phyloP scores from a whole-genome alignment of 2,329 filamentous ascomycete genomes.

The Fusarium drepaniforme region DNA sequence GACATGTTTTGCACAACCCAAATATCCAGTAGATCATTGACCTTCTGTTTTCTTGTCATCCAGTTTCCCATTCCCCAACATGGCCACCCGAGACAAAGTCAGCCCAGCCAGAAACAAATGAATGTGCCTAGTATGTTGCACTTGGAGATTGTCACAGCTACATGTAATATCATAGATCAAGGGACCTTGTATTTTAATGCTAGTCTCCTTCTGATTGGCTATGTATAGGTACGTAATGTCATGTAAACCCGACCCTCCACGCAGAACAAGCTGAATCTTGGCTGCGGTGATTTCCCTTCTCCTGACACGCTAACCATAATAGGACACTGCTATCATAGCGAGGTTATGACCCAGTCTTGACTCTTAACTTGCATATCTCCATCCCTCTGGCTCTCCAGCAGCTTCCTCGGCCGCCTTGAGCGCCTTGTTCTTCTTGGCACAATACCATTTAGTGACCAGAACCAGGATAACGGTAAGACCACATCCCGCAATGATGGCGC shows the following conservation, averaged over 20 bases:
- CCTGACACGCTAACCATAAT: background rate
- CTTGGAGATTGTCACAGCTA: background rate
- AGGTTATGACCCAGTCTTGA: background rate
- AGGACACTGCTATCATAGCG: background rate
- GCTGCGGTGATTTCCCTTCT: background rate
- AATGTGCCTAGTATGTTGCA: background rate
- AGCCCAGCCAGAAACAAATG: background rate
- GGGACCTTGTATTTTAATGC: no score
- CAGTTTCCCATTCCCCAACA: no score
- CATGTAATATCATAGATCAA: background rate
- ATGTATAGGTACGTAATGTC: background rate
- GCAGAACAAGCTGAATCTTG: background rate
- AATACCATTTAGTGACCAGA: slow-evolving; percentile 38
- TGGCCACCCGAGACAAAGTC: background rate
- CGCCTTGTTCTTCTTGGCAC: slow-evolving; percentile 41
- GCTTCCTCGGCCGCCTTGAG: slow-evolving; percentile 35
- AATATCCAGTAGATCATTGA: no score
- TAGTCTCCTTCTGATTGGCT: background rate
- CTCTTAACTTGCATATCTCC: slow-evolving; percentile 24
- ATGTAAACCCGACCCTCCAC: background rate
- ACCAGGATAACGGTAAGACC: slow-evolving; percentile 34
- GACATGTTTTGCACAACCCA: no score
- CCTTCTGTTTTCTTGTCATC: no score
- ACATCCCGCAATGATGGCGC: slow-evolving; percentile 44
- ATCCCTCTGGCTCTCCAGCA: slow-evolving; percentile 23